Conservation (phyloP, 75 land plant species). For the Pinus taeda region DNA sequence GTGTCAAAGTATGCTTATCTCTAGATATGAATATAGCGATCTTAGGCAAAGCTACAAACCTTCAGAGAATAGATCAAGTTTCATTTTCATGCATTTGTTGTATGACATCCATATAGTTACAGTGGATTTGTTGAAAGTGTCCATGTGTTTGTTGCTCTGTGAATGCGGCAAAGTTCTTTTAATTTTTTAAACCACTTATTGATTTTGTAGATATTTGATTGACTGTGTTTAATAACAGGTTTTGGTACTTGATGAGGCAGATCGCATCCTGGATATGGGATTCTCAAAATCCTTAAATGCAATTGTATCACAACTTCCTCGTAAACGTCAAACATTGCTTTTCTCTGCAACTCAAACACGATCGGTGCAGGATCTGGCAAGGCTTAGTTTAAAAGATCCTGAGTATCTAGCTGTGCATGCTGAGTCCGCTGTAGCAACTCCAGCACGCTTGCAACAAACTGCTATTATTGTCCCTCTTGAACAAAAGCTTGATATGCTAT, state of each 20-base stretch:
- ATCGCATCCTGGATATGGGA: conserved; percentile 90
- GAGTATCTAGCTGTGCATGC: conserved; percentile 96
- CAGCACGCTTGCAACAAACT: conserved; percentile 71
- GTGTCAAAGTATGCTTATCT: no score
- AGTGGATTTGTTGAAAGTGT: neutral
- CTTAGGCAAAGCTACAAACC: neutral
- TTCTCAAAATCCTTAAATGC: conserved; percentile 78
- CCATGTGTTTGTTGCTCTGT: neutral
- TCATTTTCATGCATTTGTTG: neutral
- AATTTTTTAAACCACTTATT: neutral
- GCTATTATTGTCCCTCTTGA: conserved; percentile 83
- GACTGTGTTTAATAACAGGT: conserved; percentile 43
- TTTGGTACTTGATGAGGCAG: conserved; percentile 98
- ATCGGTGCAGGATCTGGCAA: conserved; percentile 92
- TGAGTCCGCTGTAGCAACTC: conserved; percentile 86
- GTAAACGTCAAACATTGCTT: conserved; percentile 78
- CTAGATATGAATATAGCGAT: no score
- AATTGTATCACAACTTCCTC: conserved; percentile 83
- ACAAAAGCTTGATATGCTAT: conserved; percentile 87
- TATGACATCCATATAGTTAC: neutral
- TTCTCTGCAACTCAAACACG: conserved; percentile 98
- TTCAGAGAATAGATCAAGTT: neutral
- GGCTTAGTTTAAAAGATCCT: conserved; percentile 91
- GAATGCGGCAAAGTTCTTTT: conserved; percentile 1
- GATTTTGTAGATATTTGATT: neutral